Evolutionary conservation across 129 eudicot species (phyloP).

Genomic region (Arctium minus): DNA sequence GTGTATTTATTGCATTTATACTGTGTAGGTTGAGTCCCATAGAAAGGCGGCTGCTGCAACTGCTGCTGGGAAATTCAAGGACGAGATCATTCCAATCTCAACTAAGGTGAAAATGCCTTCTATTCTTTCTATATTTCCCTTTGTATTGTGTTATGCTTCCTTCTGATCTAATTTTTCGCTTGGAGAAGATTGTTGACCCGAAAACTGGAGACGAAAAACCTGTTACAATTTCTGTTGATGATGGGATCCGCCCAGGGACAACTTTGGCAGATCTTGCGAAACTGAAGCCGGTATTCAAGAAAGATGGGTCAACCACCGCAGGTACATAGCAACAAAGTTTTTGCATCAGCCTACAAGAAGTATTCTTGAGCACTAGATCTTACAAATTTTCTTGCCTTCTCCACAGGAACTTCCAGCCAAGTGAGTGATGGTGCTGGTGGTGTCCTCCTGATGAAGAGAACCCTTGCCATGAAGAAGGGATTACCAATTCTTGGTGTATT

Average conservation of each 20-base stretch:
- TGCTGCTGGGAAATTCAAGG: conserved; percentile 86
- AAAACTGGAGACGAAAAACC: conserved; percentile 90
- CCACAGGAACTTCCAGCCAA: conserved; percentile 87
- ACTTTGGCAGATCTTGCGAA: conserved; percentile 67
- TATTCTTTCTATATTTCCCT: background rate
- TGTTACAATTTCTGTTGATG: conserved; percentile 77
- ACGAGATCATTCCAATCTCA: conserved; percentile 80
- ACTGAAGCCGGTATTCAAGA: conserved; percentile 81
- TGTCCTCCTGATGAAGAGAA: conserved; percentile 91
- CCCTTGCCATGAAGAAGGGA: conserved; percentile 73
- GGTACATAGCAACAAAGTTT: conserved; percentile 35
- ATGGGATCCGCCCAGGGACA: conserved; percentile 84
- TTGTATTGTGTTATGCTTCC: background rate
- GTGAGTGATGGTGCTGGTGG: conserved; percentile 99
- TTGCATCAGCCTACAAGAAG: background rate
- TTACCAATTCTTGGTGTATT: conserved; percentile 94
- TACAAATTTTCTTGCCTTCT: background rate
- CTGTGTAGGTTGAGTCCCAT: conserved; percentile 80
- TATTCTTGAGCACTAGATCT: background rate
- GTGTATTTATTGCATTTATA: background rate
- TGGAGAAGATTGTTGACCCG: conserved; percentile 79
- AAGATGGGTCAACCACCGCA: conserved; percentile 92
- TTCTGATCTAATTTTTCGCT: conserved; percentile 2
- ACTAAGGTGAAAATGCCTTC: conserved; percentile 57
- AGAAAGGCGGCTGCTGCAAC: conserved; percentile 97